phyloP scores from a whole-genome alignment of 1,139 yeast genomes.

The Geotrichum klebahnii region DNA sequence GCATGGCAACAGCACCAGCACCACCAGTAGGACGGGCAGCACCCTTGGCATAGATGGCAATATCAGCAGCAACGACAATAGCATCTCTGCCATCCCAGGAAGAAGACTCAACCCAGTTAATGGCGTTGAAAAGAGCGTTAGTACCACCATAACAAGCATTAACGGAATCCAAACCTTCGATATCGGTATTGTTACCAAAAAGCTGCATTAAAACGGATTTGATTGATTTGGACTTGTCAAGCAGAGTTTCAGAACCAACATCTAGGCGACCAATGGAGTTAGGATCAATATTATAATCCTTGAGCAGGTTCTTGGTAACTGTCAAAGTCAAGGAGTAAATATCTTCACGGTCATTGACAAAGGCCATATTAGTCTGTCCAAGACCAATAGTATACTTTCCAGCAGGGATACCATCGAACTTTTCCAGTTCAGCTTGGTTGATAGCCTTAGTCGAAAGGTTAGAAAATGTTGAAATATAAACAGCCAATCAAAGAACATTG shows the following conservation, averaged over 20 bases:
- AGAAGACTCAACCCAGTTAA: slow-evolving; percentile 94
- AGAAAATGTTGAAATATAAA: neutral
- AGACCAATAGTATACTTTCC: slow-evolving; percentile 98
- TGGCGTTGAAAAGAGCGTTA: slow-evolving; percentile 84
- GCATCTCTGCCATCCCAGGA: slow-evolving; percentile 99
- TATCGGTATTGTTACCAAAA: slow-evolving; percentile 80
- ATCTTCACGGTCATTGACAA: slow-evolving; percentile 95
- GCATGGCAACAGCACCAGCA: slow-evolving; percentile 93
- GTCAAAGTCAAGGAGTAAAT: slow-evolving; percentile 89
- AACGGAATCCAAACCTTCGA: slow-evolving; percentile 93
- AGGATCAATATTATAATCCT: slow-evolving; percentile 78
- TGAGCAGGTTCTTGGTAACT: slow-evolving; percentile 68
- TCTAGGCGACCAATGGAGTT: slow-evolving; percentile 85
- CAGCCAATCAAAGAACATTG: neutral
- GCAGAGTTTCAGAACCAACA: slow-evolving; percentile 95
- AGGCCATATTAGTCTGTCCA: slow-evolving; percentile 97
- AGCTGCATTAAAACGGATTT: slow-evolving; percentile 95
- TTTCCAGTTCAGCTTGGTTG: slow-evolving; percentile 82
- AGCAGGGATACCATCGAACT: slow-evolving; percentile 75
- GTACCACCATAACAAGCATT: slow-evolving; percentile 99
- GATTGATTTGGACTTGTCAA: slow-evolving; percentile 95
- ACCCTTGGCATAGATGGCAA: slow-evolving; percentile 95
- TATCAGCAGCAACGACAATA: slow-evolving; percentile 94
- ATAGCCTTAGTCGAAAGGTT: slow-evolving; percentile 61
- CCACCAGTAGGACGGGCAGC: slow-evolving; percentile 99